phyloP scores from a whole-genome alignment of 441 rosid genomes.

The Viola pubescens region DNA sequence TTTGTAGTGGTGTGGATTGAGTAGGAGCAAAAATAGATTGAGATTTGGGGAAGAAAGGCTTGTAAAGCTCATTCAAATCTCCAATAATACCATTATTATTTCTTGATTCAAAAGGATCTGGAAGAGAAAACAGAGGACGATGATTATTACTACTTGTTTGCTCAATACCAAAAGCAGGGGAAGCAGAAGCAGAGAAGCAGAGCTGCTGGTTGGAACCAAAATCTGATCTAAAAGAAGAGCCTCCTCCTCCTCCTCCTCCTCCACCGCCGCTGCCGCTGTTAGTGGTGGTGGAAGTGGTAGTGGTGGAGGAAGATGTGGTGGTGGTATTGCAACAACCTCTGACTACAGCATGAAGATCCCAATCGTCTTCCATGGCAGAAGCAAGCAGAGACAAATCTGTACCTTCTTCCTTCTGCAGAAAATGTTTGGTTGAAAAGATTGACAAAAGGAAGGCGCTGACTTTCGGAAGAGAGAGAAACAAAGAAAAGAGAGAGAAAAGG shows the following conservation, averaged over 20 bases:
- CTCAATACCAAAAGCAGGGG: slow-evolving; percentile 8
- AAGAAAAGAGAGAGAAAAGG: slow-evolving; percentile 2
- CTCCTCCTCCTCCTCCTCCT: no score
- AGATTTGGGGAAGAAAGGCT: slow-evolving; percentile 49
- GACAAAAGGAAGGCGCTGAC: slow-evolving; percentile 90
- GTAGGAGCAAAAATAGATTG: slow-evolving; percentile 19
- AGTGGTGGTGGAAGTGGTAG: slow-evolving; percentile 10
- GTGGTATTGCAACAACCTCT: slow-evolving; percentile 49
- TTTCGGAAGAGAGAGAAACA: slow-evolving; percentile 30
- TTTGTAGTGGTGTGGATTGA: slow-evolving; percentile 7
- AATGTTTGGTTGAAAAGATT: slow-evolving; percentile 30
- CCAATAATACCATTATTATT: slow-evolving; percentile 31
- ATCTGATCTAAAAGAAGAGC: slow-evolving; percentile 23
- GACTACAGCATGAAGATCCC: slow-evolving; percentile 97
- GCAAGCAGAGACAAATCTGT: slow-evolving; percentile 15
- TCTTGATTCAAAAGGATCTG: slow-evolving; percentile 35
- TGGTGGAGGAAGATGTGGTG: slow-evolving; percentile 23
- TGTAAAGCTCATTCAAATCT: slow-evolving; percentile 63
- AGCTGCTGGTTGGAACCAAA: slow-evolving; percentile 13
- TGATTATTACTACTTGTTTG: slow-evolving; percentile 14
- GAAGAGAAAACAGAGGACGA: slow-evolving; percentile 5
- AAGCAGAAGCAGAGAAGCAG: slow-evolving; percentile 12
- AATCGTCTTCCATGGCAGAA: slow-evolving; percentile 61
- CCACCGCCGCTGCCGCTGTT: background rate
- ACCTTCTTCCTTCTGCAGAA: slow-evolving; percentile 20